Evolutionary conservation across 208 protist genomes (phyloP).

Genomic region (Acanthamoeba triangularis): DNA sequence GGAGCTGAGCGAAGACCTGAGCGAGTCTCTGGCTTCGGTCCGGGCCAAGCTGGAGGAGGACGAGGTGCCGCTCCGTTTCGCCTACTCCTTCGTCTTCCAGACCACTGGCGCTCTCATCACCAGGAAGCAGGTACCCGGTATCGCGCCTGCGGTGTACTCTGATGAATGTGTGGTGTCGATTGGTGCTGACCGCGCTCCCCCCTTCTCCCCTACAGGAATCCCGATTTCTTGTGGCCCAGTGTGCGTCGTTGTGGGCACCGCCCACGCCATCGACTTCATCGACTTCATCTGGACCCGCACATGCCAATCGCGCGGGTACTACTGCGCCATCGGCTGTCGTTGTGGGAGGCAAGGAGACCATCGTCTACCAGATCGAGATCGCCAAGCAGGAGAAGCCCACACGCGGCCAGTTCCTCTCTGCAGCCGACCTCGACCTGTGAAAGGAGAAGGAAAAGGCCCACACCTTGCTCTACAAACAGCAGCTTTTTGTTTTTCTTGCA

Average conservation of each 20-base stretch:
- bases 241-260: conserved; percentile 10
- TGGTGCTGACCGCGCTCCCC: too few species aligned
- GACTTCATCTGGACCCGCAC: not conserved
- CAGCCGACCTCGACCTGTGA: conserved; percentile 1
- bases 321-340: not conserved
- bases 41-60: conserved; percentile 54
- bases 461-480: too few species aligned
- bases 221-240: conserved; percentile 55
- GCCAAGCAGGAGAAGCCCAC: conserved; percentile 35
- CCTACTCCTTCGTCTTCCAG: conserved; percentile 56
- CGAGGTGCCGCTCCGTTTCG: conserved; percentile 41
- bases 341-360: not conserved
- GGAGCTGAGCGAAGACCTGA: conserved; percentile 9
- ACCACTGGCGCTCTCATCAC: conserved; percentile 20
- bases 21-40: not conserved
- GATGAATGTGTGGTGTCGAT: not conserved
- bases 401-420: not conserved
- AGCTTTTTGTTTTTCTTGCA: not conserved
- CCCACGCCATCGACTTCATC: not conserved
- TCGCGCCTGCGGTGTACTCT: too few species aligned
- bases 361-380: conserved; percentile 48
- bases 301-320: not conserved
- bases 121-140: not conserved
- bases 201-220: not conserved
- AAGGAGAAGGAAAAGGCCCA: not conserved